Conservation (phyloP, 2,329 filamentous ascomycete species). For the Fusarium pseudograminearum region DNA sequence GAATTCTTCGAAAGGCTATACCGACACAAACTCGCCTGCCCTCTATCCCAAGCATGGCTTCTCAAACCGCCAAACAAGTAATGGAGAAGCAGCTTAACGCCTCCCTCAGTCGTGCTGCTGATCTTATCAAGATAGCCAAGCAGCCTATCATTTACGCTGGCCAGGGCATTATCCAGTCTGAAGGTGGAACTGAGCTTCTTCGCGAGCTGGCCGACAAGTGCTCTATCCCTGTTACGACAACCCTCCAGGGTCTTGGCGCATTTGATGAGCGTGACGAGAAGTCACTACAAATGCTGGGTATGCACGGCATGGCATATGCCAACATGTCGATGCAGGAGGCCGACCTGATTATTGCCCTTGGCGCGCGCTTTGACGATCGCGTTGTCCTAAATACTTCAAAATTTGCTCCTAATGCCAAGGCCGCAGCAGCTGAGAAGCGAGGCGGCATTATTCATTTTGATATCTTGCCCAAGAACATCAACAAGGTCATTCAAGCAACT, state of each 20-base stretch:
- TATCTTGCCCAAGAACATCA: conserved; percentile 99
- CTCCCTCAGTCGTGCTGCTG: conserved; percentile 81
- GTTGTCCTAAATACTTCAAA: conserved; percentile 85
- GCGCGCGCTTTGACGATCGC: conserved; percentile 95
- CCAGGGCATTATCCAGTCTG: conserved; percentile 84
- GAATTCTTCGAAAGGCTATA: conserved; percentile 84
- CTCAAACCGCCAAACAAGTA: conserved; percentile 78
- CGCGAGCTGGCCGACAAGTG: conserved; percentile 91
- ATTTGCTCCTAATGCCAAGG: conserved; percentile 89
- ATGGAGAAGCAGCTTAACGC: conserved; percentile 77
- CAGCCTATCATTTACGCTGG: conserved; percentile 96
- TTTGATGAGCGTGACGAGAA: conserved; percentile 95
- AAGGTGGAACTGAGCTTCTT: conserved; percentile 82
- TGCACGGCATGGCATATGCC: conserved; percentile 97
- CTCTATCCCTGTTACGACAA: conserved; percentile 94
- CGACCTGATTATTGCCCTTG: conserved; percentile 94
- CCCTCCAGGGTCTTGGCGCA: conserved; percentile 90
- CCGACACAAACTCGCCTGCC: conserved; percentile 80
- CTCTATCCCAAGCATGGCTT: conserved; percentile 85
- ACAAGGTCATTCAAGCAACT: conserved; percentile 97
- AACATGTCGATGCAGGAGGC: conserved; percentile 99
- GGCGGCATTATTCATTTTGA: conserved; percentile 98
- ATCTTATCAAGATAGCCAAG: conserved; percentile 88
- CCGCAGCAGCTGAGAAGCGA: conserved; percentile 83
- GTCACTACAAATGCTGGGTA: conserved; percentile 97